These are phyloP conservation scores for Excoecaria agallocha DNA, from an alignment of 345 rosid genomes.

Conservation along the genomic window DNA sequence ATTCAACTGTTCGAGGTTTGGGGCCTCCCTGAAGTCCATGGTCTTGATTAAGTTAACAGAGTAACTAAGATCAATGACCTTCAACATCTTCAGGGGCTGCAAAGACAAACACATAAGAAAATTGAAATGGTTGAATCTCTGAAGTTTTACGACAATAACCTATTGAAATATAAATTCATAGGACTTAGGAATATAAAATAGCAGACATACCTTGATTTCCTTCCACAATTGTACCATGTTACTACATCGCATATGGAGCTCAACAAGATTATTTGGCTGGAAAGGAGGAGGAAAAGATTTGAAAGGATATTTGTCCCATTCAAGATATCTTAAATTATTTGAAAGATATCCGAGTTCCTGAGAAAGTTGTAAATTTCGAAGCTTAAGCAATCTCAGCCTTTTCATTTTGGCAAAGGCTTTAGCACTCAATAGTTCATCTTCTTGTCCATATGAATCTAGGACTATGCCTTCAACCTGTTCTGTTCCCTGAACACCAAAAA, in stretches of 20 bases:
- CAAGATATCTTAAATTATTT: slow-evolving; percentile 10
- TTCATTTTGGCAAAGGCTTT: slow-evolving; percentile 8
- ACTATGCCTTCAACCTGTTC: slow-evolving; percentile 20
- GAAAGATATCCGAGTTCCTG: slow-evolving; percentile 1
- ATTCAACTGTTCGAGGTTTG: slow-evolving; percentile 13
- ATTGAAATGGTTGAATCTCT: too few relatives aligned
- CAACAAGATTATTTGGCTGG: slow-evolving; percentile 15
- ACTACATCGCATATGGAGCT: slow-evolving; percentile 11
- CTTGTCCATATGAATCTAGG: background rate
- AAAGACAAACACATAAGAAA: background rate
- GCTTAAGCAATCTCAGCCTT: slow-evolving; percentile 13
- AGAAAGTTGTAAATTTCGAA: background rate
- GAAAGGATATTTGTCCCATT: slow-evolving; percentile 14
- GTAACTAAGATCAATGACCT: slow-evolving; percentile 16
- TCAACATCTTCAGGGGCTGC: slow-evolving; percentile 15
- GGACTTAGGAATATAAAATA: background rate
- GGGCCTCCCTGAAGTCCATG: background rate
- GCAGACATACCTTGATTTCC: slow-evolving; percentile 5
- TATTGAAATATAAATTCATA: background rate
- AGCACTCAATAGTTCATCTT: background rate
- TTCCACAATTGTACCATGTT: slow-evolving; percentile 7
- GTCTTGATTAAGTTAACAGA: background rate
- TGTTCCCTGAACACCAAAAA: slow-evolving; percentile 7
- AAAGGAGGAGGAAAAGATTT: slow-evolving; percentile 11
- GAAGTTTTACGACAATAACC: too few relatives aligned